Base-by-base conservation (phyloP, 1,284 basidiomycete species). In the Singerocomus rubriflavus region DNA sequence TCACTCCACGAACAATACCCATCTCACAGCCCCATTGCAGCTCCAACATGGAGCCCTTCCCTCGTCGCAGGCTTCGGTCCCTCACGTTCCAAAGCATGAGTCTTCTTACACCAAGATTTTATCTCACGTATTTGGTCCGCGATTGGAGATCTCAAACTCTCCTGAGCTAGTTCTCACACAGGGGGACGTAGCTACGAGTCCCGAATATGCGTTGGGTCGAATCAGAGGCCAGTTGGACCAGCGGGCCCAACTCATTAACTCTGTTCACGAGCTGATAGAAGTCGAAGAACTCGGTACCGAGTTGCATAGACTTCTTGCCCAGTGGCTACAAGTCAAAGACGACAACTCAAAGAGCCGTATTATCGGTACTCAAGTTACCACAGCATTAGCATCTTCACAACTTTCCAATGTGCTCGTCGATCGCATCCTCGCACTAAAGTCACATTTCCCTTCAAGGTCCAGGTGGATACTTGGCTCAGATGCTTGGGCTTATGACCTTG, bases 381-480 rank as follows among this genome's bases (percentile, higher is more conserved):
- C 75, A 14, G 69, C 68, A 8, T 73, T 93, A 12, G 75, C 85
- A 52, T 71, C 76, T 25, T 66, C 70, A 7, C 57, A 72, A 8
- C 50, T 75, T 34, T 57, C 71, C 11, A 73, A 76, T 54, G 65
- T 76, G 5, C 70, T 78, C 7, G 79, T 81, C 3, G 71, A 78
- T 38, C 77, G 74, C 26, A 75, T 90, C 38, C 76, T 91, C 33
- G 70, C 78, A 8, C 73, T 86, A 16, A 77, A 78, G 30, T 69
- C 78, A 31, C 80, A 85, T 59, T 82, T 95, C 60, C 72, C 79
- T 40, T 73, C 82, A 13, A 75, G 76, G 39, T 91, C 90, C 1
- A 79, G 92, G 51, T 99, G 95, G 95, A 98, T 99, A 68, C 88
- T 98, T 59, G 94, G 96, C 25, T 97, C 93, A 43, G 96, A 99